Evolutionary conservation across 768 basidiomycete genomes (phyloP).

Genomic region (Mycena vulgaris): DNA sequence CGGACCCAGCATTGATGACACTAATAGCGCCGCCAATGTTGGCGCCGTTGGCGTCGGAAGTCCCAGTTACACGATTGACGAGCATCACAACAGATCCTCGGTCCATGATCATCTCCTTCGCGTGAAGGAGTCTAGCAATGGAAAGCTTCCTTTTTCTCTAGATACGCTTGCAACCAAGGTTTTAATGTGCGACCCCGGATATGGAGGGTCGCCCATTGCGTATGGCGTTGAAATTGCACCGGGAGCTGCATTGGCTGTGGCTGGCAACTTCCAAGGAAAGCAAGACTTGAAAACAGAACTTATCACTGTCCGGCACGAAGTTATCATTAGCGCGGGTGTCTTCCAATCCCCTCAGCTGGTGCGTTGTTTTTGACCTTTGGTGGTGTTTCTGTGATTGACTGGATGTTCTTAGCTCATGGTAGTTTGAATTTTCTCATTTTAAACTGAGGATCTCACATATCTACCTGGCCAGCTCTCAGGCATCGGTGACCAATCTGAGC

Average conservation of each 20-base stretch:
- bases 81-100: too few species aligned
- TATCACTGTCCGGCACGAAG: conserved; percentile 44
- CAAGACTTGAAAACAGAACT: conserved; percentile 30
- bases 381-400: background rate
- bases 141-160: too few species aligned
- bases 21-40: too few species aligned
- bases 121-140: too few species aligned
- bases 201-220: conserved; percentile 28
- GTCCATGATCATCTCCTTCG: too few species aligned
- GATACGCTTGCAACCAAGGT: too few species aligned
- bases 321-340: too few species aligned
- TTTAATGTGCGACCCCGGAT: conserved; percentile 37
- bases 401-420: conserved; percentile 43
- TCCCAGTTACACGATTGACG: too few species aligned
- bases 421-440: background rate
- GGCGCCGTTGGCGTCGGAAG: too few species aligned
- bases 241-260: conserved; percentile 44
- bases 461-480: conserved; percentile 51
- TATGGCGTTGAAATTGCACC: conserved; percentile 47
- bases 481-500: conserved; percentile 49
- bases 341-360: too few species aligned
- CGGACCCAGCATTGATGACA: conserved; percentile 40
- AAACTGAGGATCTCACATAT: background rate
- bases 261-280: conserved; percentile 47
- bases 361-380: conserved; percentile 48